Base-by-base conservation (phyloP, 2,329 filamentous ascomycete genomes). In the Diaporthe humulicola region DNA sequence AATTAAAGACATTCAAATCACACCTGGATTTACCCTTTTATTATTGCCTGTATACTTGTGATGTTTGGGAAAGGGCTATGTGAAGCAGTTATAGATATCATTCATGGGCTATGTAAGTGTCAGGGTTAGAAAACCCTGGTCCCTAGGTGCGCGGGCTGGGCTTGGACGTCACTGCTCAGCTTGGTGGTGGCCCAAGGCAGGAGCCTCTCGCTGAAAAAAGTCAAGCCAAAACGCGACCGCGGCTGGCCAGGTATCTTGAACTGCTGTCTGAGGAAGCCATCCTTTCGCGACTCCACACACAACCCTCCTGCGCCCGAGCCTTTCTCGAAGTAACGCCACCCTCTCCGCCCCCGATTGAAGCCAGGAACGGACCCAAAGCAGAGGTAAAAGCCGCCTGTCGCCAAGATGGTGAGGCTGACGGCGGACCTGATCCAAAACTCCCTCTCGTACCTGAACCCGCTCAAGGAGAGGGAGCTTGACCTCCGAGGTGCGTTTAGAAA, bases 391-490 rank as follows among this genome's bases (percentile, higher is more conserved):
- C 60, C 78, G 74, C 54, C 50, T 54, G 70, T 74, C 70, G 73
- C 80, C 84, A 87, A 83, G 79, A 98, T 99, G 75, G 75, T 76
- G 97, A 93, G 96, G 90, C 92, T 99, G 87, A 98, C 96, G 77
- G 93, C 95, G 80, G 97, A 98, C 85, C 92, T 98, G 82, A 97
- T 99, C 87, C 92, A 95, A 86, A 93, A 92, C 85, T 98, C 97
- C 83, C 93, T 98, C 80, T 98, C 96, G 85, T 99, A 98, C 90
- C 94, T 98, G 87, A 99, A 98, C 87, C 96, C 96, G 84, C 91
- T 99, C 85, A 98, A 97, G 88, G 97, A 99, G 90, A 95, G 97
- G 86, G 97, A 99, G 91, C 92, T 99, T 85, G 96, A 98, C 89
- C 95, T 99, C 82, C 93, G 97, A 98, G 97, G 97, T 98, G 94